Percentiles rank a stretch among this genome's conserved stretches.
Conservation (phyloP, 164 flowering plant genomes). For the Euptelea pleiosperma region DNA sequence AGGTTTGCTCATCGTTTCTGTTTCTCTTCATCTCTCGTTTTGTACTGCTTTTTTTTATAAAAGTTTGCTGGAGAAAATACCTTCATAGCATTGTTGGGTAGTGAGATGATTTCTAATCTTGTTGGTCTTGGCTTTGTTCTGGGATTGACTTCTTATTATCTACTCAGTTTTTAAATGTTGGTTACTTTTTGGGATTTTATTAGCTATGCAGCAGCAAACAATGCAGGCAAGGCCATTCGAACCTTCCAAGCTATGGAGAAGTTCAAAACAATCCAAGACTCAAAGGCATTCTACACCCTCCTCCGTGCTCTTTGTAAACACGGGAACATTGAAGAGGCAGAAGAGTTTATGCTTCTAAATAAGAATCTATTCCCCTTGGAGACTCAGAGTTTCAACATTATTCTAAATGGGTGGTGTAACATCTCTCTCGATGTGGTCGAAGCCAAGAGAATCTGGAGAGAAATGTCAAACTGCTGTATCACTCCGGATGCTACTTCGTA, state of each 20-base stretch:
- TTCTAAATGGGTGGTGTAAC: slow-evolving; percentile 87
- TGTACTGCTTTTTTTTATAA: background rate
- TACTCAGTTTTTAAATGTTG: background rate
- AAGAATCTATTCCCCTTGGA: slow-evolving; percentile 70
- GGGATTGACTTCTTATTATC: background rate
- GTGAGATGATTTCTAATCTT: background rate
- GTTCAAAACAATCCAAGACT: slow-evolving; percentile 51
- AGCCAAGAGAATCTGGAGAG: slow-evolving; percentile 95
- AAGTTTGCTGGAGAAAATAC: background rate
- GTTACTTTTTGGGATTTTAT: background rate
- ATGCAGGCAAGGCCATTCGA: slow-evolving; percentile 57
- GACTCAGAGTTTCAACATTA: slow-evolving; percentile 71
- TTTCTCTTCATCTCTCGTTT: too few relatives aligned
- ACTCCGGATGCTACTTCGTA: slow-evolving; percentile 64
- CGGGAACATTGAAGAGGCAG: slow-evolving; percentile 85
- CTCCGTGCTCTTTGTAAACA: slow-evolving; percentile 58
- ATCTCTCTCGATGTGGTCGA: slow-evolving; percentile 54
- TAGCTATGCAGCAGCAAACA: slow-evolving; percentile 80
- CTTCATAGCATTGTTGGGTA: background rate
- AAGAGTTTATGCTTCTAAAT: slow-evolving; percentile 69
- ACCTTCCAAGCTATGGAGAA: slow-evolving; percentile 77
- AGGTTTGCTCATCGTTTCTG: too few relatives aligned
- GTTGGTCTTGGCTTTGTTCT: background rate
- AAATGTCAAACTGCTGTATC: slow-evolving; percentile 75
- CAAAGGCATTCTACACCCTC: slow-evolving; percentile 48